Conservation (phyloP, 495 filamentous ascomycete genomes). For the Penicillium diatomitis region DNA sequence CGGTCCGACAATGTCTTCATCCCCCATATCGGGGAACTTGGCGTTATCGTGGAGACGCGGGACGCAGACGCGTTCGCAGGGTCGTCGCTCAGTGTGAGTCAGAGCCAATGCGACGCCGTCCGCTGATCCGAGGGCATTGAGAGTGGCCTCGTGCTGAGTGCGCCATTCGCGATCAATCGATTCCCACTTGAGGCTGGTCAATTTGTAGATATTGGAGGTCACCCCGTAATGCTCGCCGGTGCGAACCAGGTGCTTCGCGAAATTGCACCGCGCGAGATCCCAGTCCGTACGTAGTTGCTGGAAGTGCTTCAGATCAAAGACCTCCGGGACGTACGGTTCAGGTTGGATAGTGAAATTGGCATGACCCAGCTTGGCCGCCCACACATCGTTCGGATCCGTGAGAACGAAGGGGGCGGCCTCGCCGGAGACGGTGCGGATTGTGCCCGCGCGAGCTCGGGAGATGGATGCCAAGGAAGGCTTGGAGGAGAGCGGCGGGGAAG, state of each 20-base stretch:
- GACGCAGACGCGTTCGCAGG: conserved; percentile 44
- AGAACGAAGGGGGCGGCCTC: conserved; percentile 50
- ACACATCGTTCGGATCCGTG: conserved; percentile 61
- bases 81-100: conserved; percentile 35
- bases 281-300: conserved; percentile 65
- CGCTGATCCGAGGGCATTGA: conserved; percentile 30
- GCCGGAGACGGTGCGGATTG: conserved; percentile 43
- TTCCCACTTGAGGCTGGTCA: conserved; percentile 80
- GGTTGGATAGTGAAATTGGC: conserved; percentile 87
- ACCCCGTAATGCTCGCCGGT: conserved; percentile 79
- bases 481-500: conserved; percentile 70
- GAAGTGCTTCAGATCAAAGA: conserved; percentile 49
- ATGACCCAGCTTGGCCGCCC: conserved; percentile 77
- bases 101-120: conserved; percentile 29
- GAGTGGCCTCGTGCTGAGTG: conserved; percentile 51
- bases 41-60: conserved; percentile 57
- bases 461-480: conserved; percentile 75
- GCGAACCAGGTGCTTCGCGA: conserved; percentile 72
- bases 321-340: conserved; percentile 63
- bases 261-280: conserved; percentile 72
- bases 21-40: conserved; percentile 81
- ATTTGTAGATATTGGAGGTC: conserved; percentile 71
- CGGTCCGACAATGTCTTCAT: conserved; percentile 86
- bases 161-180: conserved; percentile 66
- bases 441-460: conserved; percentile 38